Evolutionary conservation across 2,329 filamentous ascomycete species (phyloP), one percentile per base, ranked within the genome.

Genomic region (Fusarium piperis): DNA sequence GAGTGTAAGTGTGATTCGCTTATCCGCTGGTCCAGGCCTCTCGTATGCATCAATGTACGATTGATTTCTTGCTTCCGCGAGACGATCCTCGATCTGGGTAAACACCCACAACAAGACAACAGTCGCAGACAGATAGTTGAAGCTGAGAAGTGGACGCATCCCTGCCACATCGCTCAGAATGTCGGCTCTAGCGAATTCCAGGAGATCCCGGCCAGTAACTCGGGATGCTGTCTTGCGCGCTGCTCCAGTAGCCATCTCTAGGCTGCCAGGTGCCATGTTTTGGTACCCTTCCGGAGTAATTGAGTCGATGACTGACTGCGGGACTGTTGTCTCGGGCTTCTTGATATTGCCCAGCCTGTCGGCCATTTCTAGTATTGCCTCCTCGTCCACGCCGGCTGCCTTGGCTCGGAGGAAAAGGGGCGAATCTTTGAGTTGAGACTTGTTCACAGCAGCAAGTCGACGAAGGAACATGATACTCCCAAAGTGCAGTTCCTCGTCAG

Each of bases 71-170:
- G 67, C 20, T 20, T 67, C 23, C 4, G 67, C 63, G 28, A 84
- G 68, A 32, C 74, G 48, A 0, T 65, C 52, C 56, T 84, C 80
- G 12, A 83, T 72, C 10, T 55, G 20, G 1, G 15, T 16, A 28
- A 81, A 82, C 0, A 74, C 30, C 4, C 71, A 35, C 48, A 80
- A 53, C 12, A 81, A 72, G 7, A 35, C 20, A 0, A 41, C 41
- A 4, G 75, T 78, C 1, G 79, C 69, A 55, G 62, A 77, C 11
- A 81, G 16, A 44, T 80, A 83, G 67, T 83, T 83, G 6, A 83
- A 18, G 20, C 76, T 75, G 0, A 78, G 81, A 1, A 80, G n/a
- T 4, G 79, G 79, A 1, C 39, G 20, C 8, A 8, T 30, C 3
- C 71, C 69, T 0, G 41, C 53, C 3, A 73, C 46, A 6, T 73